Conservation (phyloP, 2,329 filamentous ascomycete genomes). For the Colletotrichum melonis region DNA sequence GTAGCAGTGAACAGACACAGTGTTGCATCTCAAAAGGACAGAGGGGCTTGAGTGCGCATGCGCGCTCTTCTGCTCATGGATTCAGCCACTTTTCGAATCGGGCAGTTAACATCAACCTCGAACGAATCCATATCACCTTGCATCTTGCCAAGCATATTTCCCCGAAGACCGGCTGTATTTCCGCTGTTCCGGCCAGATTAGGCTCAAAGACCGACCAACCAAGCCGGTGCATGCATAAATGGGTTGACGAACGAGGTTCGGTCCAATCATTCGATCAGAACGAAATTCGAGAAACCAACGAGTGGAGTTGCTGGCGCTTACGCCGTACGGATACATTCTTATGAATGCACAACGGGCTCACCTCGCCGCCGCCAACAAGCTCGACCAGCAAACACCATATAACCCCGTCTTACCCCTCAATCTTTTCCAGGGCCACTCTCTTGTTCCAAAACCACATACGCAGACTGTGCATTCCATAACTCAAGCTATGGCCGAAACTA, state of each 20-base stretch:
- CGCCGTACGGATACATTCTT: neutral
- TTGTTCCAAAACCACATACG: no score
- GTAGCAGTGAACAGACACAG: no score
- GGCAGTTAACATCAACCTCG: accelerated
- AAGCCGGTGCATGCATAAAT: neutral
- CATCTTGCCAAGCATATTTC: no score
- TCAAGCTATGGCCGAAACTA: no score
- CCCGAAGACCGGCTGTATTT: neutral
- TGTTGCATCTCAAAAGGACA: neutral
- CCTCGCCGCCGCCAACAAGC: neutral
- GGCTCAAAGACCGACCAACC: neutral
- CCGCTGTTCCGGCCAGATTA: neutral
- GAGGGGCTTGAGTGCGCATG: neutral
- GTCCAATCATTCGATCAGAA: neutral
- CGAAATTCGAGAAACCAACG: neutral
- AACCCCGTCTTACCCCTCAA: neutral
- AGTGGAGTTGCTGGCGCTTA: neutral
- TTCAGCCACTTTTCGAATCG: neutral
- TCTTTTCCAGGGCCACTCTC: no score
- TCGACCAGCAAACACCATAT: neutral
- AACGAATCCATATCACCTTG: neutral
- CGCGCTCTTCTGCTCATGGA: neutral
- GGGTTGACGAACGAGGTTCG: neutral
- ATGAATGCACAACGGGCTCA: no score
- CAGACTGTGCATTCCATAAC: no score